phyloP scores from a whole-genome alignment of 768 basidiomycete genomes.

The Mycena crocata region DNA sequence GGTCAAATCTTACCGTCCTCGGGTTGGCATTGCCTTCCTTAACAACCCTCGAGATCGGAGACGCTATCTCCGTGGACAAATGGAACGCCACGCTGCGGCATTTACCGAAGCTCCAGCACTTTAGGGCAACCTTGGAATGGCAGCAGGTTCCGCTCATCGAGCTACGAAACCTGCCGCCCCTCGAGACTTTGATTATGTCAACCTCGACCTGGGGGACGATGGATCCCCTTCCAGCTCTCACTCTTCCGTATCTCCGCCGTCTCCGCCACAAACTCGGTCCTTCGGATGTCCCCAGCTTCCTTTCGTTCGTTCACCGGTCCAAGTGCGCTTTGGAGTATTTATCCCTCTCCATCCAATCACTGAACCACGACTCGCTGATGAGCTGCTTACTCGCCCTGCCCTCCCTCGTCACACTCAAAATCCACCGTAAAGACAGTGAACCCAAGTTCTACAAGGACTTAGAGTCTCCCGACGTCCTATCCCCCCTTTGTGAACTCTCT shows the following conservation, averaged over 20 bases:
- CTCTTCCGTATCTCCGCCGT: not conserved
- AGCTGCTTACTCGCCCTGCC: not conserved
- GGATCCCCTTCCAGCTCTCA: not conserved
- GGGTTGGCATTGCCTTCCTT: not conserved
- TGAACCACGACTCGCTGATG: not conserved
- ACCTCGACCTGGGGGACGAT: too few species aligned
- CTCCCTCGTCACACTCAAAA: not conserved
- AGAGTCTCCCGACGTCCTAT: not conserved
- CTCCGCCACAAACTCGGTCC: not conserved
- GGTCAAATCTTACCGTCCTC: not conserved
- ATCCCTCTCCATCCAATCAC: not conserved
- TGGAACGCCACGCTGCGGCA: not conserved
- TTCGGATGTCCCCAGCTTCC: not conserved
- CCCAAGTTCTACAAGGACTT: not conserved
- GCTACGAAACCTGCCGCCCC: not conserved
- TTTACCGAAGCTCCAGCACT: not conserved
- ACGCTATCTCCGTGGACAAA: not conserved
- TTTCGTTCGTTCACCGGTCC: conserved; percentile 2
- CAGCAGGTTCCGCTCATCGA: too few species aligned
- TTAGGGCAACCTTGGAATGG: too few species aligned
- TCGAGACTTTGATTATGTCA: not conserved
- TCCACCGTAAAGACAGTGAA: not conserved
- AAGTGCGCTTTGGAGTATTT: not conserved
- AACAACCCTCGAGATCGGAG: not conserved
- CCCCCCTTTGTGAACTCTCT: not conserved